phyloP scores from a whole-genome alignment of 495 filamentous ascomycete species.

The Aspergillus avenaceus region DNA sequence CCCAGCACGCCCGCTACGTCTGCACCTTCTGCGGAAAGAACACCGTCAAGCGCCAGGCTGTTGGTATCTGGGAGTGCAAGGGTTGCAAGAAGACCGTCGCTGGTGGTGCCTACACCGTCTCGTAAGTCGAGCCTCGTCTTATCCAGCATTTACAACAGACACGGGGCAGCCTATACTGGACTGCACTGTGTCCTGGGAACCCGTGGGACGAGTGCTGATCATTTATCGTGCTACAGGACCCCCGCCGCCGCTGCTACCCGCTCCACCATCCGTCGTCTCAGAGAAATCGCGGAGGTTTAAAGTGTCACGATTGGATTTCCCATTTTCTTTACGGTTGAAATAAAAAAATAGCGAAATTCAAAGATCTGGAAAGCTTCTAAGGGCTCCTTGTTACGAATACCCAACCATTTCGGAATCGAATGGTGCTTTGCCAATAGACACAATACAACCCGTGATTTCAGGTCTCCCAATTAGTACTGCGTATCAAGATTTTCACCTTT shows the following conservation, averaged over 20 bases:
- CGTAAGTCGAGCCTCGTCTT: conserved; percentile 60
- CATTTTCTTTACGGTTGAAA: conserved; percentile 43
- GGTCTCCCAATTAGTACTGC: conserved; percentile 3
- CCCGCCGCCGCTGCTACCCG: conserved; percentile 93
- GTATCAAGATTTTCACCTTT: neutral
- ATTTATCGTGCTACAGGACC: conserved; percentile 54
- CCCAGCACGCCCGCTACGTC: conserved; percentile 88
- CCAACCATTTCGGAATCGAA: conserved; percentile 2
- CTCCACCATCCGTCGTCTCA: conserved; percentile 94
- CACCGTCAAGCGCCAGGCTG: conserved; percentile 84
- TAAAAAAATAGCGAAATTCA: conserved; percentile 42
- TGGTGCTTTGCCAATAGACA: conserved; percentile 13
- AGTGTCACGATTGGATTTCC: conserved; percentile 41
- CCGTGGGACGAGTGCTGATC: conserved; percentile 20
- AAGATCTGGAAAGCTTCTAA: conserved; percentile 29
- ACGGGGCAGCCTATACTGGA: neutral
- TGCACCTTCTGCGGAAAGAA: conserved; percentile 94
- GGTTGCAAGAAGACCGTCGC: conserved; percentile 91
- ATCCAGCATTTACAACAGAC: neutral
- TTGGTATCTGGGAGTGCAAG: conserved; percentile 97
- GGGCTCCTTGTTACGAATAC: conserved; percentile 14
- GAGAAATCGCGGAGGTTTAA: conserved; percentile 97
- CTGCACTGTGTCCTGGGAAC: neutral
- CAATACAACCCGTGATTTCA: conserved; percentile 17
- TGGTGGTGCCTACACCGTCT: conserved; percentile 93